Evolutionary conservation across 202 grass and related monocot genomes (phyloP), one percentile per base, ranked within the genome.

Genomic region (Elaeis oleifera): DNA sequence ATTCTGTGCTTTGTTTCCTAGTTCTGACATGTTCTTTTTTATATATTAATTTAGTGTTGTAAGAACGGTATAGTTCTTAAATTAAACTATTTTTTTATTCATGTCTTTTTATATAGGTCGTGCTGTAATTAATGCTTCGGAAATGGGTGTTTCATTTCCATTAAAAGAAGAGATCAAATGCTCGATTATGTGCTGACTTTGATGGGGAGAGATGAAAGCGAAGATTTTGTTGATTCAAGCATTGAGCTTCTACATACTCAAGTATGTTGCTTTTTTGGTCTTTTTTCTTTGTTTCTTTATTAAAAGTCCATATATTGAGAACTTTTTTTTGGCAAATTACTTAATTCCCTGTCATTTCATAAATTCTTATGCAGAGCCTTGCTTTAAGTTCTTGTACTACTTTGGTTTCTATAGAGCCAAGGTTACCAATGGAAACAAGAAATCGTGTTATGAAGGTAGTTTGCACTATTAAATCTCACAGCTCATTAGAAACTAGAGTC

Each of bases 391-490:
- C 91, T 55, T 96, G 91, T 72, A 96, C 88, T 72, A 96, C 91
- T 73, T 65, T 96, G 53, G 91, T 96, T 74, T 85, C 88, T n/a
- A 79, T 96, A 67, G 91, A 96, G 68, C 91, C 87, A 62, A 88
- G 91, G 65, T 80, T 91, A 60, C 91, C 91, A 32, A 85, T 96
- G 84, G 91, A 96, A 89, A 88, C 91, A 69, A 85, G 91, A 86
- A 96, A 96, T 64, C 76, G 81, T 77, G 91, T 96, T 24, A 85
- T 96, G 91, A 96, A 89, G 91, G 91, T 96, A 49, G 53, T 67
- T 87, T 70, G 25, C 61, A 70, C 39, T 6, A 31, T 59, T 64
- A 15, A 36, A 81, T 61, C 31, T 16, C 58, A 6, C 28, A 27
- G 17, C 56, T 62, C 60, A 52, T 74, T 53, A 39, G 23, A 74